phyloP scores from a whole-genome alignment of 2,329 filamentous ascomycete species.

The Epichloe uncinata region DNA sequence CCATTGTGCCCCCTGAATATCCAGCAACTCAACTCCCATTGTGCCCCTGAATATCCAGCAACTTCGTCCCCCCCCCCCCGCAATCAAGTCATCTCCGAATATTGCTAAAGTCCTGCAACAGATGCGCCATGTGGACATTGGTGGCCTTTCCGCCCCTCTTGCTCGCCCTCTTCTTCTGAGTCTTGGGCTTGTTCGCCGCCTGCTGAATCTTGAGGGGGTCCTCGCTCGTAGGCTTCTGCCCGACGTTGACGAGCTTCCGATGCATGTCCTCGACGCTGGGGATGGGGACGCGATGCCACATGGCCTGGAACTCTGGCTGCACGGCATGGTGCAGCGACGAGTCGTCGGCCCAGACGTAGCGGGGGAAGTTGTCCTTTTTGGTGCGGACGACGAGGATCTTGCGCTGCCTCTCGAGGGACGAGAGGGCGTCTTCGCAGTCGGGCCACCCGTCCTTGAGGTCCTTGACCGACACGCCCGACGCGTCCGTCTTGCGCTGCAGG shows the following conservation, averaged over 20 bases:
- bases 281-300: slow-evolving; percentile 72
- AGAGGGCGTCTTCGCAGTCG: slow-evolving; percentile 65
- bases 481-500: slow-evolving; percentile 69
- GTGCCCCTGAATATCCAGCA: too few species aligned
- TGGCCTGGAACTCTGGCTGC: slow-evolving; percentile 67
- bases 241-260: slow-evolving; percentile 60
- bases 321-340: slow-evolving; percentile 61
- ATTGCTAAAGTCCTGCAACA: slow-evolving; percentile 60
- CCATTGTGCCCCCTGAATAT: too few species aligned
- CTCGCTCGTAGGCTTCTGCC: slow-evolving; percentile 74
- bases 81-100: slow-evolving; percentile 24
- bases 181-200: slow-evolving; percentile 47
- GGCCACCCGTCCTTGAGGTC: slow-evolving; percentile 96
- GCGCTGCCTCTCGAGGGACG: slow-evolving; percentile 62
- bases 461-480: slow-evolving; percentile 69
- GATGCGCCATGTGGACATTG: slow-evolving; percentile 73
- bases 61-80: too few species aligned
- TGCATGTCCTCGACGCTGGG: slow-evolving; percentile 67
- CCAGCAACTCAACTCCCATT: too few species aligned
- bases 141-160: slow-evolving; percentile 68
- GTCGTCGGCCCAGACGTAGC: slow-evolving; percentile 83
- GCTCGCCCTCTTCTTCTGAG: slow-evolving; percentile 54
- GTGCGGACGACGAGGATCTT: slow-evolving; percentile 76
- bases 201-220: slow-evolving; percentile 43
- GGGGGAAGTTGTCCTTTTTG: slow-evolving; percentile 84